phyloP scores from a whole-genome alignment of 306 rosid genomes.

The Lablab purpureus region DNA sequence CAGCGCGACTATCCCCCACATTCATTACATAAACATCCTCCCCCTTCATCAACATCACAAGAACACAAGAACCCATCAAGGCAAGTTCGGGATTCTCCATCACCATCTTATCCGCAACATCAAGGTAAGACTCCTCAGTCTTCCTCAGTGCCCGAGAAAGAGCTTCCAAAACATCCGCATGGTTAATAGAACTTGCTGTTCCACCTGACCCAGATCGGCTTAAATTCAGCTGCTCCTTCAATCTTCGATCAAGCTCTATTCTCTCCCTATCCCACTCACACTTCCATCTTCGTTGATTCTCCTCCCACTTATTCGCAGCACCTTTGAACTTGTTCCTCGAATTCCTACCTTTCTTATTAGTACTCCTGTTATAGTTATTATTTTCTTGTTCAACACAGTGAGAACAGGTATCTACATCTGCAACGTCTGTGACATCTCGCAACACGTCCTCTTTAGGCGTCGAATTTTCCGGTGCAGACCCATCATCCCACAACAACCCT shows the following conservation, averaged over 20 bases:
- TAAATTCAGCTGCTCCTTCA: constrained; percentile 73
- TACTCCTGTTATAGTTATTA: constrained; percentile 30
- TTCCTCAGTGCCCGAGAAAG: constrained; percentile 79
- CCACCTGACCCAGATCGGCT: constrained; percentile 57
- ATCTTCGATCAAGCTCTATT: constrained; percentile 81
- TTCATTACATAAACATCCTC: constrained; percentile 96
- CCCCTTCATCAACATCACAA: constrained; percentile 97
- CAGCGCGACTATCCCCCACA: constrained; percentile 94
- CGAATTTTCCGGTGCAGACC: constrained; percentile 46
- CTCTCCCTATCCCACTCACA: constrained; percentile 94
- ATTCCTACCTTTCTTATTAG: constrained; percentile 50
- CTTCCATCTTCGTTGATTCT: constrained; percentile 90
- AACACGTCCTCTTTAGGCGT: background rate
- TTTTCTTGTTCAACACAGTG: constrained; percentile 68
- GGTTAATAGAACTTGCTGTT: constrained; percentile 50
- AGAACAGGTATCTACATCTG: constrained; percentile 62
- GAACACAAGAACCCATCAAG: constrained; percentile 98
- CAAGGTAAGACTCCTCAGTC: constrained; percentile 90
- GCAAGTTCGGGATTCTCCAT: constrained; percentile 92
- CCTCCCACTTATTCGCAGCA: constrained; percentile 78
- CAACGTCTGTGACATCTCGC: constrained; percentile 36
- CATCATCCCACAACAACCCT: constrained; percentile 91
- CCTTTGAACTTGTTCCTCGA: constrained; percentile 60
- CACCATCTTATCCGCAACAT: constrained; percentile 82
- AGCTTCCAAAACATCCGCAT: constrained; percentile 85